phyloP scores from a whole-genome alignment of 2,329 filamentous ascomycete species.

The Colletotrichum destructivum region DNA sequence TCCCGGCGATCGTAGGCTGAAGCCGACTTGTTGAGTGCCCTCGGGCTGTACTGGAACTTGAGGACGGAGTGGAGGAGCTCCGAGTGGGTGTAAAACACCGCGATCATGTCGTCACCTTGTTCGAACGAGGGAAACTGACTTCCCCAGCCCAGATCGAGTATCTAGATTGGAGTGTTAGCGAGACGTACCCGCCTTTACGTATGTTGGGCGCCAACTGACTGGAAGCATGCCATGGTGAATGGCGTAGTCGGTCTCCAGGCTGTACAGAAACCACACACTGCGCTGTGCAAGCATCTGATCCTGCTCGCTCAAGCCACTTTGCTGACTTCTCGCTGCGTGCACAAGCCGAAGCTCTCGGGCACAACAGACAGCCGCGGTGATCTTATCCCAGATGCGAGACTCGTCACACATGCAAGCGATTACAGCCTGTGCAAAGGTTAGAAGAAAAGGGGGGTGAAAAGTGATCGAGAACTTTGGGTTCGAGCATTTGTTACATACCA shows the following conservation, averaged over 20 bases:
- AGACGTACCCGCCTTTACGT: background rate
- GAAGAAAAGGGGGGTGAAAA: too few species aligned
- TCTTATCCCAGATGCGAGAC: constrained; percentile 25
- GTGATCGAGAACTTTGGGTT: background rate
- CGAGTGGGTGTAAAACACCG: constrained; percentile 30
- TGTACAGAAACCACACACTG: constrained; percentile 37
- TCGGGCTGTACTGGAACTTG: constrained; percentile 34
- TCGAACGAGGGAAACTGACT: constrained; percentile 24
- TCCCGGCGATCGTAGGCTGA: constrained; percentile 26
- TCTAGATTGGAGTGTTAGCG: background rate
- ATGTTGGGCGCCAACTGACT: constrained; percentile 2
- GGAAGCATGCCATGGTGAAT: constrained; percentile 37
- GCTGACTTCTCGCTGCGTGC: constrained; percentile 26
- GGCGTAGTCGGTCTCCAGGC: constrained; percentile 28
- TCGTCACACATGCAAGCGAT: constrained; percentile 31
- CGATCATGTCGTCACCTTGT: constrained; percentile 33
- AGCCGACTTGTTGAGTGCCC: constrained; percentile 16
- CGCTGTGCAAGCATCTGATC: constrained; percentile 26
- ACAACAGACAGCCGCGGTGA: constrained; percentile 32
- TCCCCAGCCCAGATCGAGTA: constrained; percentile 30
- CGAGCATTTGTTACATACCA: background rate
- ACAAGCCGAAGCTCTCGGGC: constrained; percentile 35
- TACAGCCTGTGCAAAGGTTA: constrained; percentile 12
- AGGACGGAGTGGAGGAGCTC: constrained; percentile 31
- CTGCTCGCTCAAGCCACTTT: constrained; percentile 20